Evolutionary conservation across 225 moss, liverwort and hornwort genomes (phyloP).

Genomic region (Bryum argenteum): DNA sequence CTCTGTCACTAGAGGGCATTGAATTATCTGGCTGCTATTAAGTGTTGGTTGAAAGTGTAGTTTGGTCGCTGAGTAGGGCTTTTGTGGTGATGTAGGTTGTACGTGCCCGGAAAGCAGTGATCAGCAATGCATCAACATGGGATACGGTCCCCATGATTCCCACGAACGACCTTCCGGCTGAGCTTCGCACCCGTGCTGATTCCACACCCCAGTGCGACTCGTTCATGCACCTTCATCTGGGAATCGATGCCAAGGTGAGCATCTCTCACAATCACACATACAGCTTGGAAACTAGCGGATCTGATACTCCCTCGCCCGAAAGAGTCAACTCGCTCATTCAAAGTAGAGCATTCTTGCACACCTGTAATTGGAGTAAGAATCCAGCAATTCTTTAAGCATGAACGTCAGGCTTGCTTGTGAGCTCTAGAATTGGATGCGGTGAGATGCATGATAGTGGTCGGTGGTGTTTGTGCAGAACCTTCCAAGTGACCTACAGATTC

Average conservation of each 20-base stretch:
- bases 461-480: constrained; percentile 53
- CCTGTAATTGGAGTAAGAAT: background rate
- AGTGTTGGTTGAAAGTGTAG: background rate
- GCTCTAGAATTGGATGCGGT: background rate
- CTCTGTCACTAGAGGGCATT: background rate
- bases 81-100: constrained; percentile 61
- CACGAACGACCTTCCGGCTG: constrained; percentile 57
- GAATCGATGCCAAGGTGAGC: constrained; percentile 82
- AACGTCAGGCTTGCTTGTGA: background rate
- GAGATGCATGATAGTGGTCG: background rate
- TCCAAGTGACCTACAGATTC: constrained; percentile 75
- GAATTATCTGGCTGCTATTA: background rate
- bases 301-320: too few species aligned
- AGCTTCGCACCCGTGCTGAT: constrained; percentile 60
- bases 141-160: constrained; percentile 72
- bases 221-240: constrained; percentile 97
- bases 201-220: constrained; percentile 85
- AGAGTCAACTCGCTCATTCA: background rate
- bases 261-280: too few species aligned
- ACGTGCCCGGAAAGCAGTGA: constrained; percentile 81
- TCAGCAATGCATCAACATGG: constrained; percentile 88
- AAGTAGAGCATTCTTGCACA: background rate
- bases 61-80: background rate
- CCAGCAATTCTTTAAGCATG: background rate
- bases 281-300: too few species aligned